phyloP scores from a whole-genome alignment of 2,329 filamentous ascomycete genomes.

The Colletotrichum melonis region DNA sequence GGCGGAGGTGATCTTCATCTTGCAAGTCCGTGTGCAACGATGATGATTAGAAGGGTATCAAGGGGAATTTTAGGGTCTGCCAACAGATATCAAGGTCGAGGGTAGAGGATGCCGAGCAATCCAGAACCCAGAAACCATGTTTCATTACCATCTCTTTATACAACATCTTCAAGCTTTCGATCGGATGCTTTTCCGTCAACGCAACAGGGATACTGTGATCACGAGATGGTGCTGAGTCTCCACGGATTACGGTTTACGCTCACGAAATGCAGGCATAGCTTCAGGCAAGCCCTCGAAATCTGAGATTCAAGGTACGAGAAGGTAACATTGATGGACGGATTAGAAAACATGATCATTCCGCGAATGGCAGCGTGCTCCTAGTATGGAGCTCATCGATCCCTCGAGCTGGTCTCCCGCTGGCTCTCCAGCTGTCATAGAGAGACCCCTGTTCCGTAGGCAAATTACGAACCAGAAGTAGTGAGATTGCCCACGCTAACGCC shows the following conservation, averaged over 20 bases:
- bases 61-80: background rate
- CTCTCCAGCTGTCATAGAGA: background rate
- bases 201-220: background rate
- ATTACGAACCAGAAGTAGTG: background rate
- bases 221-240: background rate
- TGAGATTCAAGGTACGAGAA: background rate
- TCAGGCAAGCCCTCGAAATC: background rate
- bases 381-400: background rate
- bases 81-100: background rate
- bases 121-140: constrained; percentile 1
- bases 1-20: constrained; percentile 30
- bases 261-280: background rate
- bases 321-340: constrained; percentile 3
- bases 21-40: background rate
- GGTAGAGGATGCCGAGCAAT: background rate
- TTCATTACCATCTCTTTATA: background rate
- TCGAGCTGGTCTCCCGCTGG: background rate
- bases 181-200: background rate
- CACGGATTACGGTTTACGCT: background rate
- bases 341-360: constrained; percentile 1
- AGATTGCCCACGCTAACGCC: background rate
- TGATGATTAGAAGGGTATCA: background rate
- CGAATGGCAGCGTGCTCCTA: constrained; percentile 9
- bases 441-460: background rate
- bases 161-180: background rate